Percentiles rank a stretch among this genome's conserved stretches.
phyloP scores from a whole-genome alignment of 257 asterid species.

The Henckelia pumila region DNA sequence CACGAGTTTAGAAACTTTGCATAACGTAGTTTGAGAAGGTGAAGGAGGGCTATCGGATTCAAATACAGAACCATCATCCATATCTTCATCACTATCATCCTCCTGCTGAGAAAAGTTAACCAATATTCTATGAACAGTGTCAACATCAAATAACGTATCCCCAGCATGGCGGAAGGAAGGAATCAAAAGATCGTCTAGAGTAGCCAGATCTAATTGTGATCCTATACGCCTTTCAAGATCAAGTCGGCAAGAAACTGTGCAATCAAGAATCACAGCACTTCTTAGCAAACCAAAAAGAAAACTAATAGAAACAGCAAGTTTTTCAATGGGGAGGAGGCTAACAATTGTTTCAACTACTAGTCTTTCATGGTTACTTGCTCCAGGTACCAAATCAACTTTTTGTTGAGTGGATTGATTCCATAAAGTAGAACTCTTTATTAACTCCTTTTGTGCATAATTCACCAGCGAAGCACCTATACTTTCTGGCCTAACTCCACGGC shows the following conservation, averaged over 20 bases:
- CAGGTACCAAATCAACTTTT: conserved; percentile 37
- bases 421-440: conserved; percentile 61
- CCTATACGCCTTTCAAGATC: conserved; percentile 91
- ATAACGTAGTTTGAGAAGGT: conserved; percentile 74
- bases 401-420: conserved; percentile 61
- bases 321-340: conserved; percentile 87
- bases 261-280: conserved; percentile 79
- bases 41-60: conserved; percentile 68
- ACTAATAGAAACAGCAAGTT: conserved; percentile 66
- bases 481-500: conserved; percentile 91
- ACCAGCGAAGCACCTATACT: conserved; percentile 89
- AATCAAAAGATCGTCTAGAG: conserved; percentile 82
- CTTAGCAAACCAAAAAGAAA: conserved; percentile 77
- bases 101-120: conserved; percentile 79
- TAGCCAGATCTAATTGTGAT: conserved; percentile 70
- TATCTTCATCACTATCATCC: conserved; percentile 75
- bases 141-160: conserved; percentile 85
- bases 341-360: conserved; percentile 82
- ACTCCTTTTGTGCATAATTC: conserved; percentile 72
- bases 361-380: conserved; percentile 47
- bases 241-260: conserved; percentile 63
- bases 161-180: conserved; percentile 77
- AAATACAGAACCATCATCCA: conserved; percentile 70
- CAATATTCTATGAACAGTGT: conserved; percentile 76
- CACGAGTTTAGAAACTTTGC: conserved; percentile 76